Evolutionary conservation across 306 rosid genomes (phyloP).

Genomic region (Dryas alaskensis): DNA sequence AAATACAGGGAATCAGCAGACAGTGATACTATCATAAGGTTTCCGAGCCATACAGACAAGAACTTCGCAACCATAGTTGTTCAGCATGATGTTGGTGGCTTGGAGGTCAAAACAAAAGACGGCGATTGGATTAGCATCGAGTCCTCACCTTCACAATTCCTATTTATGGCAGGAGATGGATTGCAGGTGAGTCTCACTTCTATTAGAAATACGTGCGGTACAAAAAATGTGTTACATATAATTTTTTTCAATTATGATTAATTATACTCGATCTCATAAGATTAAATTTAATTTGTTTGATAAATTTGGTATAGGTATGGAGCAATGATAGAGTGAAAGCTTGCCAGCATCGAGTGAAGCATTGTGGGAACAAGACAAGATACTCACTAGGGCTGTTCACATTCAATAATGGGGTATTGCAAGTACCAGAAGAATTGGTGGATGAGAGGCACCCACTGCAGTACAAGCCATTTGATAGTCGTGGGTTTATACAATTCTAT

Average conservation of each 20-base stretch:
- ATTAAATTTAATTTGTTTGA: too few species aligned
- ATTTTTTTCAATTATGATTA: too few species aligned
- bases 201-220: too few species aligned
- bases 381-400: background rate
- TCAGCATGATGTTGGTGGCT: slow-evolving; percentile 3
- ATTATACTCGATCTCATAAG: too few species aligned
- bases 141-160: too few species aligned
- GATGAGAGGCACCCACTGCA: background rate
- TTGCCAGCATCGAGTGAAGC: background rate
- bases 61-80: slow-evolving; percentile 3
- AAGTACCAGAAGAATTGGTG: background rate
- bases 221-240: too few species aligned
- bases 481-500: background rate
- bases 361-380: background rate
- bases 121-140: background rate
- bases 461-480: background rate
- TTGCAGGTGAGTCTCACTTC: background rate
- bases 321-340: too few species aligned
- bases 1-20: background rate
- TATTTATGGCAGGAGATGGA: background rate
- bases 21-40: background rate
- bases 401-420: background rate
- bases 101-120: slow-evolving; percentile 8
- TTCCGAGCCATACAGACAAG: slow-evolving; percentile 13
- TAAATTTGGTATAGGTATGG: background rate